These are phyloP conservation scores for Capsicum rhomboideum DNA, from an alignment of 257 asterid species.

Conservation along the genomic window DNA sequence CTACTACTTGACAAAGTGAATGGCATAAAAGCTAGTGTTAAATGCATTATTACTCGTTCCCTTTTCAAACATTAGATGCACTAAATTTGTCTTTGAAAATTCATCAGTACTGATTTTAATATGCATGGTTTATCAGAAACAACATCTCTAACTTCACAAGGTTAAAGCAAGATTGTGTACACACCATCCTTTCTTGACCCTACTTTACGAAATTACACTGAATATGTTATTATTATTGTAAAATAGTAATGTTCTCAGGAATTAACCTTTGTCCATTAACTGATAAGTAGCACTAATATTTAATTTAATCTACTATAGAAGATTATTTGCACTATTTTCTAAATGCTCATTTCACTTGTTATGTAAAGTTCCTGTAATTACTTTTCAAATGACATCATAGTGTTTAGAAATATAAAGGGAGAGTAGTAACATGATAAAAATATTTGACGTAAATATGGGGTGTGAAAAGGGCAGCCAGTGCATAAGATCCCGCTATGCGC, in stretches of 20 bases:
- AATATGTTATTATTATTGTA: not conserved
- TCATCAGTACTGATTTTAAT: not conserved
- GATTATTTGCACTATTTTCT: no score
- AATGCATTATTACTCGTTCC: not conserved
- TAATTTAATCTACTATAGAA: not conserved
- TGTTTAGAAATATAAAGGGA: no score
- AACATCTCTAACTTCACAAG: not conserved
- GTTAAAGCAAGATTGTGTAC: no score
- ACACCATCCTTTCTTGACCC: not conserved
- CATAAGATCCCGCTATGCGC: no score
- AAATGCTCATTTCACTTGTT: no score
- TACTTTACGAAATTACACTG: not conserved
- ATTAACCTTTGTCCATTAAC: no score
- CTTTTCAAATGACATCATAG: not conserved
- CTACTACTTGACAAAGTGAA: not conserved
- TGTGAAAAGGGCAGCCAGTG: no score
- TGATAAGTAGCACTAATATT: not conserved
- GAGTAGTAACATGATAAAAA: not conserved
- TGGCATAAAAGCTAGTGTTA: not conserved
- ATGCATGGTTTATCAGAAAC: not conserved
- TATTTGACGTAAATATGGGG: not conserved
- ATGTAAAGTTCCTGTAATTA: no score
- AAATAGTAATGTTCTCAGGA: no score
- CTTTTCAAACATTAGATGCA: not conserved
- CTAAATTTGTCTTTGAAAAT: not conserved